Conservation (phyloP, 2,329 filamentous ascomycete species). For the Cercospora berteroae region DNA sequence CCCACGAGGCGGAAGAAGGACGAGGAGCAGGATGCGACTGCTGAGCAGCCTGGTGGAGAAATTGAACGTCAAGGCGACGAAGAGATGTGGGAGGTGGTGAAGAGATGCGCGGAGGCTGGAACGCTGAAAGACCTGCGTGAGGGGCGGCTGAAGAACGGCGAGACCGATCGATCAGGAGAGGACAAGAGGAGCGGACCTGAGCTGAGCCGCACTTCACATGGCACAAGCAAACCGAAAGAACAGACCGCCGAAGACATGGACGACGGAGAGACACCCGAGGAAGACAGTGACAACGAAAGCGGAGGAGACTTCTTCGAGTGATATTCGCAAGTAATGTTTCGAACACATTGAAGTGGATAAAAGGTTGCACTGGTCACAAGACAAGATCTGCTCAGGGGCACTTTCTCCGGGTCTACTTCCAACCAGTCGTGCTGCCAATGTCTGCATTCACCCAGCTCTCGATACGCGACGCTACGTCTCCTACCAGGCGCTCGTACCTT, state of each 20-base stretch:
- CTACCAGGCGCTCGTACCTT: slow-evolving; percentile 39
- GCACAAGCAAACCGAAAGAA: not conserved
- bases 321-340: not conserved
- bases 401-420: slow-evolving; percentile 6
- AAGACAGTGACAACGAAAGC: slow-evolving; percentile 37
- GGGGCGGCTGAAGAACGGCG: slow-evolving; percentile 39
- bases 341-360: not conserved
- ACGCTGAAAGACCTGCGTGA: slow-evolving; percentile 57
- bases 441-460: slow-evolving; percentile 37
- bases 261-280: slow-evolving; percentile 14
- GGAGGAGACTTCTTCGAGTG: slow-evolving; percentile 40
- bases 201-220: not conserved
- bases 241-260: not conserved
- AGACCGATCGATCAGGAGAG: not conserved
- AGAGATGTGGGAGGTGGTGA: slow-evolving; percentile 67
- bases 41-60: slow-evolving; percentile 45
- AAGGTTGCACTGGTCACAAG: not conserved
- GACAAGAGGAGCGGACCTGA: not conserved
- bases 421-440: slow-evolving; percentile 1
- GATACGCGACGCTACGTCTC: slow-evolving; percentile 39
- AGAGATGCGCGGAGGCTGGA: slow-evolving; percentile 62
- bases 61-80: slow-evolving; percentile 43
- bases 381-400: not conserved
- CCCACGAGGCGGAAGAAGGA: slow-evolving; percentile 37
- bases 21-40: slow-evolving; percentile 35